Percentiles rank a stretch among this genome's conserved stretches.
Evolutionary conservation across 2,329 filamentous ascomycete genomes (phyloP).

Genomic region (Neofusicoccum sp.): DNA sequence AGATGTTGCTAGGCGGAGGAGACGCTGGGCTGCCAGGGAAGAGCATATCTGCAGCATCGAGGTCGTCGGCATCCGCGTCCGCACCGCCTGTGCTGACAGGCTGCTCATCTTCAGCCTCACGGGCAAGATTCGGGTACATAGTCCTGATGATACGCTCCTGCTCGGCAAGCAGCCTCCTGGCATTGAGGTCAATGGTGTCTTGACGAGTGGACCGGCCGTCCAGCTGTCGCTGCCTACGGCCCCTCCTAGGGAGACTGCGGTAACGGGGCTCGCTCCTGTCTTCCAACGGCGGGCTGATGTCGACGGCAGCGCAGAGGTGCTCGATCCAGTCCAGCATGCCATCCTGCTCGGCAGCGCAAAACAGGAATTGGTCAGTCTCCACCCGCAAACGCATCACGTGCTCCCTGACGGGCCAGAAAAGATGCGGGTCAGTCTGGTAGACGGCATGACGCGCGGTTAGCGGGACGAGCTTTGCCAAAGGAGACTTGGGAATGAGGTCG

Average conservation of each 20-base stretch:
- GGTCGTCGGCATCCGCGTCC: conserved; percentile 36
- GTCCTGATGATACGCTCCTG: conserved; percentile 49
- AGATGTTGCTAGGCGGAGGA: conserved; percentile 2
- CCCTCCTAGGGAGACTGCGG: conserved; percentile 47
- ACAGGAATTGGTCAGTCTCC: conserved; percentile 71
- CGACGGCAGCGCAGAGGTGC: conserved; percentile 64
- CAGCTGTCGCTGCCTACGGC: conserved; percentile 37
- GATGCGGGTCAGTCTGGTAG: conserved; percentile 46
- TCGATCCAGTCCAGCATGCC: conserved; percentile 69
- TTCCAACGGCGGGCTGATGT: conserved; percentile 60
- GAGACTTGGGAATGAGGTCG: conserved; percentile 42
- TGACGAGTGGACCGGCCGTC: conserved; percentile 27
- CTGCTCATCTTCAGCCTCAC: conserved; percentile 17
- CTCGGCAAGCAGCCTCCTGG: conserved; percentile 44
- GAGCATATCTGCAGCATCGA: conserved; percentile 38
- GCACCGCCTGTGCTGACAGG: conserved; percentile 19
- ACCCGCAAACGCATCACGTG: conserved; percentile 70
- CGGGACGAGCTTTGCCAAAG: conserved; percentile 47
- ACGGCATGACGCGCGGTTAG: conserved; percentile 37
- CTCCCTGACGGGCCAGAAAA: conserved; percentile 46
- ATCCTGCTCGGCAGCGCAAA: conserved; percentile 64
- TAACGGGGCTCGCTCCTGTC: conserved; percentile 56
- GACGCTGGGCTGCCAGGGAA: conserved; percentile 11
- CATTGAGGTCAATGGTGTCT: conserved; percentile 33
- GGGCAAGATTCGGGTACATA: conserved; percentile 46